These are phyloP conservation scores for Elongisporangium senticosum DNA, from an alignment of 352 stramenopile species.

Conservation along the genomic window DNA sequence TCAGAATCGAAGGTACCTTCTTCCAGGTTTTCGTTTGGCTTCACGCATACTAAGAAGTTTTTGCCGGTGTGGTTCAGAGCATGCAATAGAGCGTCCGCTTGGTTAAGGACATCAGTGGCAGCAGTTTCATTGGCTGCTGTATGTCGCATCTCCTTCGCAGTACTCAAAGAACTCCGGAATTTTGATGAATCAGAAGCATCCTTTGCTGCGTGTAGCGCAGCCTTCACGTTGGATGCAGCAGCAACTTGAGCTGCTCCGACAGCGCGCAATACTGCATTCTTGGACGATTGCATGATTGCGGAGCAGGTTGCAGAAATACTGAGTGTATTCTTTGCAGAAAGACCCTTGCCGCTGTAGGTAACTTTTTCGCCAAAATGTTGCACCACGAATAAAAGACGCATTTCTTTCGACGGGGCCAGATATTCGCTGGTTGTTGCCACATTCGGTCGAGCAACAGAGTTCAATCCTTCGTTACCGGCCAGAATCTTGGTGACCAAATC, in stretches of 20 bases:
- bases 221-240: conserved; percentile 44
- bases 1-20: conserved; percentile 59
- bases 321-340: conserved; percentile 63
- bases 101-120: conserved; percentile 51
- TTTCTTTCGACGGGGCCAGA: conserved; percentile 66
- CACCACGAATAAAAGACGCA: conserved; percentile 69
- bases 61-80: conserved; percentile 70
- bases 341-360: conserved; percentile 68
- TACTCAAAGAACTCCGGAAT: conserved; percentile 43
- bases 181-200: conserved; percentile 18
- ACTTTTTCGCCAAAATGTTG: conserved; percentile 68
- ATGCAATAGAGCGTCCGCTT: conserved; percentile 61
- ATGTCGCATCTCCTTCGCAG: conserved; percentile 30
- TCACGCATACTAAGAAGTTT: conserved; percentile 82
- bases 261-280: conserved; percentile 66
- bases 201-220: conserved; percentile 9
- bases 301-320: conserved; percentile 74
- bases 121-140: conserved; percentile 28
- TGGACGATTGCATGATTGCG: conserved; percentile 83
- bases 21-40: conserved; percentile 61
- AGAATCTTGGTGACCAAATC: conserved; percentile 79
- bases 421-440: conserved; percentile 57
- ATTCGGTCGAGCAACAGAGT: conserved; percentile 46
- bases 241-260: conserved; percentile 64
- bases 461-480: conserved; percentile 55